Conservation (phyloP, 1,284 basidiomycete genomes). For the Mycena sp. region DNA sequence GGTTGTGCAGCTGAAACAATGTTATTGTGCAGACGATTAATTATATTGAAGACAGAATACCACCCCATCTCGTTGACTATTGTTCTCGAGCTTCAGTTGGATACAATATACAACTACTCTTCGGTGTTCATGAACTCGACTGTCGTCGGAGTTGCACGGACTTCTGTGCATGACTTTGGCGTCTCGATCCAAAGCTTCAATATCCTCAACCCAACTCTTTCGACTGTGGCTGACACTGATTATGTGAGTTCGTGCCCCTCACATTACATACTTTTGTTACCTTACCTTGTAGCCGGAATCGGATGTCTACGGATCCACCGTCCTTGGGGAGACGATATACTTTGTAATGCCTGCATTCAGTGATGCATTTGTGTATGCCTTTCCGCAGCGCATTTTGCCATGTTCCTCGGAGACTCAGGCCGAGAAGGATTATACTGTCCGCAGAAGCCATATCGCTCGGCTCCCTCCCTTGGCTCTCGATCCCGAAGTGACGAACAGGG, state of each 20-base stretch:
- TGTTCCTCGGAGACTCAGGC: neutral
- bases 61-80: neutral
- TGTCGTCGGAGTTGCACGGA: slow-evolving; percentile 18
- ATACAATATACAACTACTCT: neutral
- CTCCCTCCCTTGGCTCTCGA: slow-evolving; percentile 9
- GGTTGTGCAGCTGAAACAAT: neutral
- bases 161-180: neutral
- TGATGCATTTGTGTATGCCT: slow-evolving; percentile 22
- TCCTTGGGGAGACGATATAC: slow-evolving; percentile 14
- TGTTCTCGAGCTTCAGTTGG: neutral
- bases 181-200: slow-evolving; percentile 25
- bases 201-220: neutral
- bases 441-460: slow-evolving; percentile 27
- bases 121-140: slow-evolving; percentile 12
- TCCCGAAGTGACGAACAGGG: neutral
- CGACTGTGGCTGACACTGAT: slow-evolving; percentile 16
- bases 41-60: neutral
- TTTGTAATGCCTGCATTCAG: neutral
- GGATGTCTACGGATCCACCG: slow-evolving; percentile 6
- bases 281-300: slow-evolving; percentile 2
- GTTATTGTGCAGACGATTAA: neutral
- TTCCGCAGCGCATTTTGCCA: slow-evolving; percentile 19
- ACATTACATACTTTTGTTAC: neutral
- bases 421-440: slow-evolving; percentile 18
- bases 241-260: slow-evolving; percentile 4